Percentiles rank a stretch among this genome's conserved stretches.
Conservation (phyloP, 176 grass and related monocot genomes). For the maize (Zea mays) region DNA sequence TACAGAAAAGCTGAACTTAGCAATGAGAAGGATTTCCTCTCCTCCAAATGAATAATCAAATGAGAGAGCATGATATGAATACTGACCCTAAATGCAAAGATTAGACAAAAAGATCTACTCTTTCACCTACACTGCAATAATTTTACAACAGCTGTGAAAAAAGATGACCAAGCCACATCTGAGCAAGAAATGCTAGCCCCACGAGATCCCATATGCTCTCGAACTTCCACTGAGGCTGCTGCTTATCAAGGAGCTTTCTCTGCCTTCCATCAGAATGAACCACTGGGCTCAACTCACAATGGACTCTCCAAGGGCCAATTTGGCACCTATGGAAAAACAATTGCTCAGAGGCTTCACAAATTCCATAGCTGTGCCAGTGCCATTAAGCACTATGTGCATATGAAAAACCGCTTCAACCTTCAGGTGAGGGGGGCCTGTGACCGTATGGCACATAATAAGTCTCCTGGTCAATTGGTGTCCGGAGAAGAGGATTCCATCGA, state of each 20-base stretch:
- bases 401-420: constrained; percentile 44
- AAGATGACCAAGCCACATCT: constrained; percentile 33
- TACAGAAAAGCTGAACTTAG: constrained; percentile 45
- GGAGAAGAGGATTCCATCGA: constrained; percentile 67
- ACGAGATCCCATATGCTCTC: constrained; percentile 1
- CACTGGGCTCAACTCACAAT: constrained; percentile 32
- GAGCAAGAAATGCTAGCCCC: constrained; percentile 27
- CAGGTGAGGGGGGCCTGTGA: constrained; percentile 45
- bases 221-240: constrained; percentile 16
- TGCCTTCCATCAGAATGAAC: constrained; percentile 26
- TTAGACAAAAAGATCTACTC: constrained; percentile 55
- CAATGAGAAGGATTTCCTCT: constrained; percentile 50
- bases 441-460: constrained; percentile 37
- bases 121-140: constrained; percentile 51
- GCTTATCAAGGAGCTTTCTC: constrained; percentile 29
- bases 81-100: constrained; percentile 51
- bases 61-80: constrained; percentile 52
- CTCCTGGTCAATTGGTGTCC: constrained; percentile 58
- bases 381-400: constrained; percentile 39
- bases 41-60: constrained; percentile 68
- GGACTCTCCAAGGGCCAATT: constrained; percentile 20
- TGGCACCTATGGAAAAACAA: neutral
- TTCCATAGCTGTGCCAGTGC: constrained; percentile 33
- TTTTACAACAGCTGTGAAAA: constrained; percentile 50
- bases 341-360: constrained; percentile 31